Evolutionary conservation across 1,284 basidiomycete genomes (phyloP), one percentile per base, ranked within the genome.

Genomic region (Coniferiporia sulphurascens): DNA sequence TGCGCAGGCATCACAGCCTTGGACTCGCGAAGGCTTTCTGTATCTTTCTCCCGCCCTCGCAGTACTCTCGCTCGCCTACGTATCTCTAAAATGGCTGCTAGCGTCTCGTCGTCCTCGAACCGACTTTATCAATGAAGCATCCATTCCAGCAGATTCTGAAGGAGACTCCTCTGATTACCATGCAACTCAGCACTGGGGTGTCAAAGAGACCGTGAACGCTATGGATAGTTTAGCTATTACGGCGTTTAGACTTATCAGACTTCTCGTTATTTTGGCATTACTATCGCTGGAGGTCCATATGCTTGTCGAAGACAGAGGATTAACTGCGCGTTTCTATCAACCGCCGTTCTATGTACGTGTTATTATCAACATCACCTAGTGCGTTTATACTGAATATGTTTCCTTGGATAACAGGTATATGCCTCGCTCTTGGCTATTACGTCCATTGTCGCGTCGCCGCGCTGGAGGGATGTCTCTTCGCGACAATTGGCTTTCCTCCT

Each of bases 401-500:
- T 44, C 48, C 9, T 2, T n/a, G 12, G 46, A 9, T n/a, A 45
- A 2, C n/a, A 61, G 60, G 19, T 32, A 44, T 63, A 8, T 68
- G 72, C 8, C 43, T 71, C 13, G 1, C 68, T 38, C 41, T 64
- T 46, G 49, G 64, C 22, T 52, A 65, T 51, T 59, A 54, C 8
- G 56, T 69, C 36, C 19, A 67, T 22, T 13, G 17, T 60, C 55
- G 38, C 56, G 67, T n/a, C 56, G 66, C 49, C 38, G n/a, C 34
- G 17, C 22, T 61, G 36, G 61, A 56, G 55, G 21, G 52, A 58
- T 21, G 21, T 55, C 12, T 15, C 64, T 1, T 48, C 51, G 13
- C 53, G 53, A 10, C 73, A 75, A 55, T 63, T 73, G 13, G 56
- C 63, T 3, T 48, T 69, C 3, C 65, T 81, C 5, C 66, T 81